A percentile compares a stretch with the other conserved stretches of the same genome.
phyloP scores from a whole-genome alignment of 192 early-diverging fungal genomes.

The Coemansia sp. region DNA sequence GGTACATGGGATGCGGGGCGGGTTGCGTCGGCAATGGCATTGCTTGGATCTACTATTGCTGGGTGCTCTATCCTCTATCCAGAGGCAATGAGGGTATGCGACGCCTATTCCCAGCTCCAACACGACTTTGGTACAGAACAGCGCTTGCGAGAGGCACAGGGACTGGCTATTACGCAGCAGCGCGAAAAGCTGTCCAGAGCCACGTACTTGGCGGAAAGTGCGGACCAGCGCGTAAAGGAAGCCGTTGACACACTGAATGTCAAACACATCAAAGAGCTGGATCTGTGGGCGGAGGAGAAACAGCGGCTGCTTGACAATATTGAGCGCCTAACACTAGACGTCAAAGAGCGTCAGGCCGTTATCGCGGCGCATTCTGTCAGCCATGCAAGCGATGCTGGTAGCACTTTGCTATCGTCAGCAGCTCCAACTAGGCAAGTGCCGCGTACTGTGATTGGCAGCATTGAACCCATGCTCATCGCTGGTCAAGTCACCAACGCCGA shows the following conservation, averaged over 20 bases:
- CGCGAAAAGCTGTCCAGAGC: conserved; percentile 41
- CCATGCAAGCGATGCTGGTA: background rate
- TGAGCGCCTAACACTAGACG: conserved; percentile 40
- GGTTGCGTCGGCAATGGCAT: conserved; percentile 26
- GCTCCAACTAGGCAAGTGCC: background rate
- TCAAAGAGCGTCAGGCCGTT: conserved; percentile 17
- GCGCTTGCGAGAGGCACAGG: conserved; percentile 53
- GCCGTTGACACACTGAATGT: conserved; percentile 20
- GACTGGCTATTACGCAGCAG: conserved; percentile 48
- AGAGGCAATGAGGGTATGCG: conserved; percentile 26
- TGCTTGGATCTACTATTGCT: conserved; percentile 18
- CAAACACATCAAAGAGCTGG: conserved; percentile 24
- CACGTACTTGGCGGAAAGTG: conserved; percentile 25
- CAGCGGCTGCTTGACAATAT: conserved; percentile 51
- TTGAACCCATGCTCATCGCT: conserved; percentile 19
- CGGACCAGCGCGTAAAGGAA: conserved; percentile 42
- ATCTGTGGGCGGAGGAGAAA: conserved; percentile 35
- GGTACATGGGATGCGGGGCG: conserved; percentile 12
- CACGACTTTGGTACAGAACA: conserved; percentile 39
- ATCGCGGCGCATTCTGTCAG: background rate
- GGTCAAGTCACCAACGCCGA: background rate
- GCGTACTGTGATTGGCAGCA: conserved; percentile 25
- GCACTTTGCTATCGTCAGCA: background rate
- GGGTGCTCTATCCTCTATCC: conserved; percentile 25
- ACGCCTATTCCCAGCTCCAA: conserved; percentile 22